Evolutionary conservation across 352 stramenopile genomes (phyloP).

Genomic region (Phytophthora ramorum): DNA sequence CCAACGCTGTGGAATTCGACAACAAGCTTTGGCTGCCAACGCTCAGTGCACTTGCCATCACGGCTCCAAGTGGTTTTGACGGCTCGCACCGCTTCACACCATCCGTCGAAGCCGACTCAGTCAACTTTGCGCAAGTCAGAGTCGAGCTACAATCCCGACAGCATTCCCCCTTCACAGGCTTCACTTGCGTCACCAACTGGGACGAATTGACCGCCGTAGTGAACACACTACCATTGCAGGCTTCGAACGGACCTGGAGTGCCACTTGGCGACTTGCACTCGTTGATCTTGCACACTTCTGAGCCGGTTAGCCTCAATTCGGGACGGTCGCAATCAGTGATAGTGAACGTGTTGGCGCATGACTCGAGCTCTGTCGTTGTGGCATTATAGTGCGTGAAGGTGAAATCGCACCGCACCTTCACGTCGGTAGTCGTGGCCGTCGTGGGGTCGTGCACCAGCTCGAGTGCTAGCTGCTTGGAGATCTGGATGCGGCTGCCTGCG

Average conservation of each 20-base stretch:
- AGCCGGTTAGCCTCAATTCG: not conserved
- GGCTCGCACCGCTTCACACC: conserved; percentile 21
- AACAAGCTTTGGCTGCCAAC: not conserved
- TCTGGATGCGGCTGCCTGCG: not conserved
- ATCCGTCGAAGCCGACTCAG: conserved; percentile 2
- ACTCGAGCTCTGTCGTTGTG: conserved; percentile 3
- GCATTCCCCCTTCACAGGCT: conserved; percentile 1
- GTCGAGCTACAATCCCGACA: conserved; percentile 13
- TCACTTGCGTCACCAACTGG: conserved; percentile 1
- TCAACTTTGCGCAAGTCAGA: conserved; percentile 10
- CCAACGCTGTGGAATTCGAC: not conserved
- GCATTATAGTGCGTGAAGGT: conserved; percentile 24
- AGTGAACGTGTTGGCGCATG: conserved; percentile 14
- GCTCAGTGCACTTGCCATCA: conserved; percentile 4
- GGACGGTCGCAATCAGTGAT: conserved; percentile 18
- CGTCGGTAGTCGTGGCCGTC: conserved; percentile 14
- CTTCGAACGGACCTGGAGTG: conserved; percentile 14
- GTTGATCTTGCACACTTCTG: conserved; percentile 11
- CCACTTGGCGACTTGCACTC: conserved; percentile 10
- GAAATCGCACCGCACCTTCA: conserved; percentile 19
- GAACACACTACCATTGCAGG: conserved; percentile 18
- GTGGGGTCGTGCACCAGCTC: conserved; percentile 14
- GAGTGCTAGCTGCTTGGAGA: conserved; percentile 21
- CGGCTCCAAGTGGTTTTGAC: not conserved
- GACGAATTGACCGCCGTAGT: not conserved